Evolutionary conservation across 805 yeast species (phyloP).

Genomic region (Zygosaccharomyces lentus): DNA sequence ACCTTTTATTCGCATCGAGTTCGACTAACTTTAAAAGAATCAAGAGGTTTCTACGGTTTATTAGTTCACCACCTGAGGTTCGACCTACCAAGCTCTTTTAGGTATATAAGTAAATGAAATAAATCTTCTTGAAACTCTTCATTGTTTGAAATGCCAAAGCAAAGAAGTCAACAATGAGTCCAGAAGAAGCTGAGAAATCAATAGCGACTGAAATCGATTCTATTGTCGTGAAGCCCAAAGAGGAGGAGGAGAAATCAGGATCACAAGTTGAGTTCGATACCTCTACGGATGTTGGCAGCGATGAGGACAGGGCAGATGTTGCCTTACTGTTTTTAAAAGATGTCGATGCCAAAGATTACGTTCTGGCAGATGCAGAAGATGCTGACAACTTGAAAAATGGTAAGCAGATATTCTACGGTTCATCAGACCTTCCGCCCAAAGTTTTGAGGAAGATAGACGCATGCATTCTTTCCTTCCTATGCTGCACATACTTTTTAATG

Average conservation of each 20-base stretch:
- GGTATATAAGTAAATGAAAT: neutral
- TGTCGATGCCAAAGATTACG: slow-evolving; percentile 17
- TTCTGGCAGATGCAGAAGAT: slow-evolving; percentile 8
- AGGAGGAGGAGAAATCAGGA: neutral
- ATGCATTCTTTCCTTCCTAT: slow-evolving; percentile 46
- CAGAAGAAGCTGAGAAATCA: neutral
- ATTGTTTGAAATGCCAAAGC: neutral
- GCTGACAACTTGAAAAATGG: slow-evolving; percentile 4
- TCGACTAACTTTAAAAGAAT: slow-evolving; percentile 11
- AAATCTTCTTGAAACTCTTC: neutral
- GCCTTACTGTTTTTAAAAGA: slow-evolving; percentile 24
- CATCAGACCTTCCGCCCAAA: slow-evolving; percentile 19
- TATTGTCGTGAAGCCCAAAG: neutral
- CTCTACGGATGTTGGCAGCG: neutral
- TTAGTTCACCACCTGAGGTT: slow-evolving; percentile 1
- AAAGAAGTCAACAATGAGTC: too few species aligned
- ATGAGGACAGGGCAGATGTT: slow-evolving; percentile 21
- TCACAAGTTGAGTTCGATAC: neutral
- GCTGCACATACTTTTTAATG: slow-evolving; percentile 52
- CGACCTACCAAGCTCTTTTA: neutral
- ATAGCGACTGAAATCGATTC: neutral
- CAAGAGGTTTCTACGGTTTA: neutral
- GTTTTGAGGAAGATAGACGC: slow-evolving; percentile 42
- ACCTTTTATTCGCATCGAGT: slow-evolving; percentile 9
- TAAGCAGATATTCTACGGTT: slow-evolving; percentile 26